Base-by-base conservation (phyloP, 495 filamentous ascomycete species). In the Aeminium ludgeri region DNA sequence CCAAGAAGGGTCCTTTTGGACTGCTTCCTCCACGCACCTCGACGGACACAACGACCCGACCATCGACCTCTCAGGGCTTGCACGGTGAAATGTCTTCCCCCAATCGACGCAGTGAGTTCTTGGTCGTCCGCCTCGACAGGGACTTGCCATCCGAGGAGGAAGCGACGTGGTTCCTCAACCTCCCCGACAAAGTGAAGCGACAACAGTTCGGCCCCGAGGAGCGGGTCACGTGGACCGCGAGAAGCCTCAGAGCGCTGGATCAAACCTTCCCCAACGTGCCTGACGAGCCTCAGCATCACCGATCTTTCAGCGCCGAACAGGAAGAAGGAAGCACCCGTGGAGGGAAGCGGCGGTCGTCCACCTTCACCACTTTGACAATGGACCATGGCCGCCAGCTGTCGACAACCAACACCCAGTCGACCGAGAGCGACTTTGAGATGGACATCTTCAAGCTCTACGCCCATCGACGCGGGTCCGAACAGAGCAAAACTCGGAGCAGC, bases 161-260 rank as follows among this genome's bases (percentile, higher is more conserved):
- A 51, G 75, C 73, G 35, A 70, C 74, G 54, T 87, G 78, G 65
- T 83, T 76, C 51, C 62, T 76, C 34, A 67, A 65, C 36, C 68
- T 84, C 20, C 80, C 83, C 20, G 68, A 79, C 43, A 84, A 80
- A 52, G 63, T 86, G 35, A 70, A 73, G 50, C 67, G 69, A 55
- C 73, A 68, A 46, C 73, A 80, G 48, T 82, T 84, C 57, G 76
- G 76, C 10, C 64, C 61, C 35, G 80, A 86, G 56, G 80, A 91
- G 60, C 80, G 78, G 52, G 58, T 42, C 31, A 15, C 30, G 6
- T 18, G 33, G n/a, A 10, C 25, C 16, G 27, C 34, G 5, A 29
- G 40, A 16, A 20, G 40, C 40, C 15, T 25, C 11, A 23, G 15
- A 16, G 31, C 17, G 6, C 40, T 42, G 13, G 31, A 42, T 15